Evolutionary conservation across 148 eudicot genomes (phyloP).

Genomic region (Suaeda aralocaspica): DNA sequence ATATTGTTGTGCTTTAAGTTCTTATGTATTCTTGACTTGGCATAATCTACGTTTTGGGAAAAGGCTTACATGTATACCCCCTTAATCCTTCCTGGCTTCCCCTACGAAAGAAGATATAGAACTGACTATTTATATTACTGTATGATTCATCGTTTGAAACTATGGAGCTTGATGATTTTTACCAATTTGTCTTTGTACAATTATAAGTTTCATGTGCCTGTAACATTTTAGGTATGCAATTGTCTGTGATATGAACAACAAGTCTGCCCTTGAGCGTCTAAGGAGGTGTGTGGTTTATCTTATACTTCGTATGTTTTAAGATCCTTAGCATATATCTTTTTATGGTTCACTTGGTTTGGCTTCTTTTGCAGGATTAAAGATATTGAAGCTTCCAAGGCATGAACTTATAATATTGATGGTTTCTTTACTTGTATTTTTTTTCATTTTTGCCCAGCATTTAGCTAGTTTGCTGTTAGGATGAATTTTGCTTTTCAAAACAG

Average conservation of each 20-base stretch:
- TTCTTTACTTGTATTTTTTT: slow-evolving; percentile 9
- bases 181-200: neutral
- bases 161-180: neutral
- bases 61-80: neutral
- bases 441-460: neutral
- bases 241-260: slow-evolving; percentile 65
- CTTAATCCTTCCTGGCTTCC: no score
- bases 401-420: slow-evolving; percentile 17
- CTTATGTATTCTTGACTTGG: neutral
- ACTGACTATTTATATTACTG: no score
- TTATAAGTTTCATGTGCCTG: neutral
- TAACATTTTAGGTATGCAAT: slow-evolving; percentile 61
- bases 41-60: neutral
- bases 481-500: neutral
- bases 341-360: slow-evolving; percentile 13
- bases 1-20: neutral
- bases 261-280: slow-evolving; percentile 72
- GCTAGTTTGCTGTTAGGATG: neutral
- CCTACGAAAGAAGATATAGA: no score
- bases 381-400: slow-evolving; percentile 67
- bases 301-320: neutral
- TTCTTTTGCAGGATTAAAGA: slow-evolving; percentile 61
- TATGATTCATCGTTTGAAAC: no score
- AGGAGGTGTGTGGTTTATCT: slow-evolving; percentile 49
- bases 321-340: slow-evolving; percentile 2